Evolutionary conservation across 2,329 filamentous ascomycete genomes (phyloP).

Genomic region (Fusarium torulosum): DNA sequence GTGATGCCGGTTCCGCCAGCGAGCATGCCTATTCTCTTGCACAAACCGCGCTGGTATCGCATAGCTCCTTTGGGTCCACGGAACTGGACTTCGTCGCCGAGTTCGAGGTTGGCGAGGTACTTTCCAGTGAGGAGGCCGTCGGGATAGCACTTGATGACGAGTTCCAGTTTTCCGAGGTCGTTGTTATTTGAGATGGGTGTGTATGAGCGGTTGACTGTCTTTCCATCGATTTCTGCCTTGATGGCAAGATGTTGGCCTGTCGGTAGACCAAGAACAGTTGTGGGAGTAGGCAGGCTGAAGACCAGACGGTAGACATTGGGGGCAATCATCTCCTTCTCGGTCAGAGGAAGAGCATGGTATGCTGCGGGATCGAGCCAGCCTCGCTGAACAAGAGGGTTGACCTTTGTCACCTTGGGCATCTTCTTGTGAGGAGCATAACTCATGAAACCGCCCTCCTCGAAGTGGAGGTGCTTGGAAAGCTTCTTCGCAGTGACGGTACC

Average conservation of each 20-base stretch:
- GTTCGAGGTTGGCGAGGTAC: constrained; percentile 61
- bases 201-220: constrained; percentile 64
- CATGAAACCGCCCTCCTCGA: constrained; percentile 42
- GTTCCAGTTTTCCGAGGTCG: constrained; percentile 62
- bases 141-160: constrained; percentile 65
- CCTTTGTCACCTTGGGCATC: constrained; percentile 53
- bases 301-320: constrained; percentile 61
- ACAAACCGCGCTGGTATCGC: constrained; percentile 60
- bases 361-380: constrained; percentile 64
- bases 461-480: constrained; percentile 51
- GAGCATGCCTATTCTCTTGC: constrained; percentile 65
- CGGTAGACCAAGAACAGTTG: constrained; percentile 64
- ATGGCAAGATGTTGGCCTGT: constrained; percentile 70
- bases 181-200: constrained; percentile 66
- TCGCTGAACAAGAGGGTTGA: constrained; percentile 42
- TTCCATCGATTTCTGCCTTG: constrained; percentile 60
- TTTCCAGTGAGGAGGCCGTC: constrained; percentile 63
- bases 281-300: constrained; percentile 61
- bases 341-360: constrained; percentile 62
- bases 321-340: constrained; percentile 55
- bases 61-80: constrained; percentile 70
- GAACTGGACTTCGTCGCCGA: constrained; percentile 64
- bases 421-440: constrained; percentile 52
- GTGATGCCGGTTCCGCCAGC: constrained; percentile 59
- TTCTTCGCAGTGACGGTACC: constrained; percentile 49